These are phyloP conservation scores for Nephelium lappaceum DNA, from an alignment of 345 rosid species.

Conservation along the genomic window DNA sequence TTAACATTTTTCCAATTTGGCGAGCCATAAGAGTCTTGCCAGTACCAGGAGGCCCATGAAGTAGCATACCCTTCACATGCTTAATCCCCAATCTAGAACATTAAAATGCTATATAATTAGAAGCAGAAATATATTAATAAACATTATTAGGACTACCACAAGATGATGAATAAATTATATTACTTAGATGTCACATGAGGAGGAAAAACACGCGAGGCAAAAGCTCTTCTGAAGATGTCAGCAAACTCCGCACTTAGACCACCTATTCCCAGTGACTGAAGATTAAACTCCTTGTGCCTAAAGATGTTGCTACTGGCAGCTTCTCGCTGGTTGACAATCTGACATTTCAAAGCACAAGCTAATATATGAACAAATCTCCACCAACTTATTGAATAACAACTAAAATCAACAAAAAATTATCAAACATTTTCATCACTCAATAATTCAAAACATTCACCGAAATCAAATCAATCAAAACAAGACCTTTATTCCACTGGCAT, in stretches of 20 bases:
- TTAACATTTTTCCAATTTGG: conserved; percentile 98
- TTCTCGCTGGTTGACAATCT: conserved; percentile 97
- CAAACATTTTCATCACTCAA: background rate
- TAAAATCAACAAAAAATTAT: background rate
- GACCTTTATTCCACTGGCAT: conserved; percentile 93
- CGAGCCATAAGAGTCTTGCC: conserved; percentile 99
- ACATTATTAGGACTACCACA: conserved; percentile 14
- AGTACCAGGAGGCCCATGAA: conserved; percentile 98
- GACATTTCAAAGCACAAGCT: conserved; percentile 30
- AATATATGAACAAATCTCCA: conserved; percentile 16
- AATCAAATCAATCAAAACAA: conserved; percentile 12
- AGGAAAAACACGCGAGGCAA: conserved; percentile 99
- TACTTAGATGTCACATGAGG: conserved; percentile 94
- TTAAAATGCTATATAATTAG: conserved; percentile 31
- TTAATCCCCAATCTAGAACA: conserved; percentile 89
- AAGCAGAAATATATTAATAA: conserved; percentile 17
- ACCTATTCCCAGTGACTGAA: conserved; percentile 92
- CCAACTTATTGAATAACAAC: conserved; percentile 8
- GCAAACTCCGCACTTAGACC: conserved; percentile 99
- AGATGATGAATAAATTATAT: conserved; percentile 25
- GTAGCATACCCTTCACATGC: conserved; percentile 98
- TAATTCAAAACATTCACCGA: background rate
- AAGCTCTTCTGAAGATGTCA: conserved; percentile 98
- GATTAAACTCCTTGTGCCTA: conserved; percentile 95
- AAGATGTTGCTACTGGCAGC: conserved; percentile 96